Evolutionary conservation across 2,329 filamentous ascomycete species (phyloP).

Genomic region (Beauveria sp.): DNA sequence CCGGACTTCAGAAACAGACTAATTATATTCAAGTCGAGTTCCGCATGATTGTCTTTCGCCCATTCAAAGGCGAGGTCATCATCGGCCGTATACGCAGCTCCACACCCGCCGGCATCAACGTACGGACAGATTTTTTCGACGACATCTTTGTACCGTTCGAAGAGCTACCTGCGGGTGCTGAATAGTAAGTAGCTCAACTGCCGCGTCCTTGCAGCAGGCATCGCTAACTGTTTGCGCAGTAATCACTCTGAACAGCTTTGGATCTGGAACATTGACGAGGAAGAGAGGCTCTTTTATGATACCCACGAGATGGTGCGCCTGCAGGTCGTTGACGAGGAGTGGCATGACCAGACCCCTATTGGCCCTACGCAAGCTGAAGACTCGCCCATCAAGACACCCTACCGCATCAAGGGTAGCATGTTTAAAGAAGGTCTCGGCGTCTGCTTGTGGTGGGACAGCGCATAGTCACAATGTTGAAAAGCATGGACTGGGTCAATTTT

Average conservation of each 20-base stretch:
- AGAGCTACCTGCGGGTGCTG: constrained; percentile 65
- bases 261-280: constrained; percentile 69
- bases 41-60: constrained; percentile 85
- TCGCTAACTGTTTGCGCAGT: constrained; percentile 33
- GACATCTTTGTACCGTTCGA: constrained; percentile 76
- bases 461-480: constrained; percentile 1
- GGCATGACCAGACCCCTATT: constrained; percentile 78
- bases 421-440: constrained; percentile 53
- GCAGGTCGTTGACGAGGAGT: constrained; percentile 77
- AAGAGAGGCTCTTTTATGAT: constrained; percentile 75
- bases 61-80: constrained; percentile 91
- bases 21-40: constrained; percentile 59
- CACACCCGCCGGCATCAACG: constrained; percentile 62
- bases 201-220: neutral
- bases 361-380: constrained; percentile 57
- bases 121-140: constrained; percentile 87
- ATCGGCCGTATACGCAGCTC: constrained; percentile 74
- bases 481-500: neutral
- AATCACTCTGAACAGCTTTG: constrained; percentile 71
- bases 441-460: constrained; percentile 55
- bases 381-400: constrained; percentile 58
- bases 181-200: constrained; percentile 51
- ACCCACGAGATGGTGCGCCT: constrained; percentile 83
- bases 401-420: constrained; percentile 61
- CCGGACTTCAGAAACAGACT: neutral